Percentiles rank a stretch among this genome's conserved stretches.
Conservation (phyloP, 2,329 filamentous ascomycete species). For the Trematosphaeria pertusa region DNA sequence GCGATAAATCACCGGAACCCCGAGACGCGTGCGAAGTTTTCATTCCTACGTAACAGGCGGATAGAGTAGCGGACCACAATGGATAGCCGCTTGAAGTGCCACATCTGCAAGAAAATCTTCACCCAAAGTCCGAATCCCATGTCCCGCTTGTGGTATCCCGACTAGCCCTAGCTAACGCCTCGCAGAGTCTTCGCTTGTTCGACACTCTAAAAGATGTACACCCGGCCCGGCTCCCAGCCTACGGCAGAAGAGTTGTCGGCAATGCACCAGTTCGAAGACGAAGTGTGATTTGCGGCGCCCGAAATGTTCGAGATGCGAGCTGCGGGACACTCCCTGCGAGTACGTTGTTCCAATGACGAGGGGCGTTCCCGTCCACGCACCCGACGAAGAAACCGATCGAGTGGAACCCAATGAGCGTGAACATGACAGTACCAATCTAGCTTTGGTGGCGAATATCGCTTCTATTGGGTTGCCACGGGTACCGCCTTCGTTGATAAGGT, state of each 20-base stretch:
- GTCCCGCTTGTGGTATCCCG: constrained; percentile 1
- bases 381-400: neutral
- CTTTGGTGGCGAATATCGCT: neutral
- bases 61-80: constrained; percentile 2
- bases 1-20: neutral
- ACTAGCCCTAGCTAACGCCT: too few relatives aligned
- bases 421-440: neutral
- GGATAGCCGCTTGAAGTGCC: constrained; percentile 13
- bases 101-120: constrained; percentile 23
- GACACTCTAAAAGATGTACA: constrained; percentile 25
- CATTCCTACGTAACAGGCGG: too few relatives aligned
- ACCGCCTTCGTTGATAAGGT: neutral
- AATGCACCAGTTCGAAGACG: constrained; percentile 26
- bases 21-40: too few relatives aligned
- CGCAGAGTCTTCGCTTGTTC: constrained; percentile 21
- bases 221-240: constrained; percentile 22
- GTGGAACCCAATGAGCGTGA: constrained; percentile 4
- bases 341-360: constrained; percentile 24
- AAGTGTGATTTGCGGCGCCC: constrained; percentile 25
- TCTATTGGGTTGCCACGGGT: neutral
- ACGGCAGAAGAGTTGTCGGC: constrained; percentile 27
- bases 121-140: constrained; percentile 23
- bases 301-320: constrained; percentile 23
- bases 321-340: constrained; percentile 18
- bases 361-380: constrained; percentile 8